A percentile compares a stretch with the other conserved stretches of the same genome.
phyloP scores from a whole-genome alignment of 345 rosid genomes.

The Crucihimalaya himalaica region DNA sequence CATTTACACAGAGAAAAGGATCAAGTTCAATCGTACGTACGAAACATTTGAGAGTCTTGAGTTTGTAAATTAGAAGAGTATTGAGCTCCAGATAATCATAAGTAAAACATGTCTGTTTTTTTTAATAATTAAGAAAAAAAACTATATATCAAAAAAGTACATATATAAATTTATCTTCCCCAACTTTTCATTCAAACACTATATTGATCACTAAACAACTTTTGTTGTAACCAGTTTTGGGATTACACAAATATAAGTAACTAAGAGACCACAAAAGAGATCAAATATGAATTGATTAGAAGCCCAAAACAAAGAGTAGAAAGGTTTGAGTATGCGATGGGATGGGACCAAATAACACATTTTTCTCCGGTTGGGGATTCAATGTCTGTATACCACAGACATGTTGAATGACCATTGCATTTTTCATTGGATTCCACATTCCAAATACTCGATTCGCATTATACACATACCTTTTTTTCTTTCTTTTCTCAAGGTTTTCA shows the following conservation, averaged over 20 bases:
- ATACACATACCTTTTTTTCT: slow-evolving; percentile 39
- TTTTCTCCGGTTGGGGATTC: slow-evolving; percentile 3
- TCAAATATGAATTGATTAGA: slow-evolving; percentile 14
- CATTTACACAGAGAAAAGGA: too few species aligned
- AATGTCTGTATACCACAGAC: neutral
- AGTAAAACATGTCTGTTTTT: too few species aligned
- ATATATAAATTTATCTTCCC: slow-evolving; percentile 1
- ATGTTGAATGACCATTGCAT: slow-evolving; percentile 10
- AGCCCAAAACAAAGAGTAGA: slow-evolving; percentile 12
- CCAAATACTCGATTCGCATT: slow-evolving; percentile 15
- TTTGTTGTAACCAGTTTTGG: slow-evolving; percentile 15
- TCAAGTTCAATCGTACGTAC: too few species aligned
- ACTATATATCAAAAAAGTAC: neutral
- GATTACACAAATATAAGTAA: slow-evolving; percentile 16
- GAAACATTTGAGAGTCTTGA: too few species aligned
- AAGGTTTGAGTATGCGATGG: slow-evolving; percentile 11
- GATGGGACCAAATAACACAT: slow-evolving; percentile 6
- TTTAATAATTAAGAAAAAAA: neutral
- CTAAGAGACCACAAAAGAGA: slow-evolving; percentile 15
- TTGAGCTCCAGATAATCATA: too few species aligned
- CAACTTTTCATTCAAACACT: slow-evolving; percentile 10
- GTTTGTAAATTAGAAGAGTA: too few species aligned
- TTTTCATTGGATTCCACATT: slow-evolving; percentile 18
- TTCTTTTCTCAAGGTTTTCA: slow-evolving; percentile 45
- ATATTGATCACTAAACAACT: slow-evolving; percentile 10